These are phyloP conservation scores for Globisporangium cederbergense DNA, from an alignment of 352 stramenopile species.

Conservation along the genomic window DNA sequence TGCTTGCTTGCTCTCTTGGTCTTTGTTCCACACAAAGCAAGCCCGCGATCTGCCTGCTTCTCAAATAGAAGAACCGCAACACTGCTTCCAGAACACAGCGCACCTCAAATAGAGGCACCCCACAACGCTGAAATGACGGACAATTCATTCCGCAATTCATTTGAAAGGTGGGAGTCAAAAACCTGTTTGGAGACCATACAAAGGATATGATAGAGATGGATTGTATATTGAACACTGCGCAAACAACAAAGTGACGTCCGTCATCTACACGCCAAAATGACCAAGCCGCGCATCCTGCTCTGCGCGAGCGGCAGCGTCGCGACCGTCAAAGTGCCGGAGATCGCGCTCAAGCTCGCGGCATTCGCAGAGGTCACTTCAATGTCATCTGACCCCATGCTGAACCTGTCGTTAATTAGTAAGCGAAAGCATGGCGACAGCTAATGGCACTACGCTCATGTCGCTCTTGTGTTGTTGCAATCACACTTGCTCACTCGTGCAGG, in stretches of 20 bases:
- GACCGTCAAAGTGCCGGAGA: slow-evolving; percentile 84
- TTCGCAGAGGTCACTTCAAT: slow-evolving; percentile 45
- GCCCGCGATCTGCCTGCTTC: no score
- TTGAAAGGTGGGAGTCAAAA: no score
- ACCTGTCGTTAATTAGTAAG: neutral
- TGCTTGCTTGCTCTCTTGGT: no score
- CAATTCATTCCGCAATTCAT: no score
- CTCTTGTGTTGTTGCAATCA: neutral
- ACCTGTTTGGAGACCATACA: neutral
- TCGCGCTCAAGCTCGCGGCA: slow-evolving; percentile 54
- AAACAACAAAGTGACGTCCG: no score
- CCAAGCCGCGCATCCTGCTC: slow-evolving; percentile 61
- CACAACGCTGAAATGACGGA: no score
- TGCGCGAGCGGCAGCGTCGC: slow-evolving; percentile 84
- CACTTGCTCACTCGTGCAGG: slow-evolving; percentile 23
- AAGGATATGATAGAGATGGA: neutral
- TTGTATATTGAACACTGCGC: neutral
- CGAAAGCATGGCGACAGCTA: neutral
- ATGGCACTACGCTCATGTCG: neutral
- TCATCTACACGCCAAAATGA: no score
- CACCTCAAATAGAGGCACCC: no score
- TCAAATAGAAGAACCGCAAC: no score
- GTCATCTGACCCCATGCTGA: neutral
- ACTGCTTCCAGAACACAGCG: no score
- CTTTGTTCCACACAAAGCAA: no score